Evolutionary conservation across 495 filamentous ascomycete genomes (phyloP).

Genomic region (Aspergillus wentii): DNA sequence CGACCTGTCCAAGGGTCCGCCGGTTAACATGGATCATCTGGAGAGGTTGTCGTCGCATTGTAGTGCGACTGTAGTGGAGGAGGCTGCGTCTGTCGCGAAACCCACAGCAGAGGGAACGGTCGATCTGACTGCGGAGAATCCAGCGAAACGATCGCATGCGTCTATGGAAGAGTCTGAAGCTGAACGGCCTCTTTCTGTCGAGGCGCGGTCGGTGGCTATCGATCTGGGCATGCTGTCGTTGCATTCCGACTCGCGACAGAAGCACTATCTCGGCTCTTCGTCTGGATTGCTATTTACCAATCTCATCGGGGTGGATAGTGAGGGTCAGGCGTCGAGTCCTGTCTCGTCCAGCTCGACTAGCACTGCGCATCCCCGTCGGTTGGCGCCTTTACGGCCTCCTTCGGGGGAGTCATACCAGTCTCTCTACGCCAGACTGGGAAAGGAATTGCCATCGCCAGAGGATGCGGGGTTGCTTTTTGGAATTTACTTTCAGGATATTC

Average conservation of each 20-base stretch:
- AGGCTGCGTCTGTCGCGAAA: neutral
- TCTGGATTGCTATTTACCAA: slow-evolving; percentile 19
- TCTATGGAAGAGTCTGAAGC: slow-evolving; percentile 9
- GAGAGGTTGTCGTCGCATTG: slow-evolving; percentile 1
- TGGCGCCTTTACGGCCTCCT: neutral
- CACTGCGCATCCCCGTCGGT: neutral
- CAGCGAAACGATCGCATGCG: slow-evolving; percentile 11
- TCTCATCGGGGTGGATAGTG: slow-evolving; percentile 14
- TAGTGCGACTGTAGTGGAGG: neutral
- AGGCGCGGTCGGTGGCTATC: slow-evolving; percentile 21
- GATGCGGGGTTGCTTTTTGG: slow-evolving; percentile 11
- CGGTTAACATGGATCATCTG: slow-evolving; percentile 6
- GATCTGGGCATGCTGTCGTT: slow-evolving; percentile 22
- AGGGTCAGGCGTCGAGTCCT: neutral
- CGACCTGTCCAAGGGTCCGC: slow-evolving; percentile 13
- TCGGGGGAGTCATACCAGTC: slow-evolving; percentile 6
- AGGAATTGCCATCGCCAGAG: slow-evolving; percentile 15
- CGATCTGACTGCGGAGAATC: too few species aligned
- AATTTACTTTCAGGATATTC: slow-evolving; percentile 18
- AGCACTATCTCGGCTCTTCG: slow-evolving; percentile 20
- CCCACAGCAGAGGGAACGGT: neutral
- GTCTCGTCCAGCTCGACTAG: neutral
- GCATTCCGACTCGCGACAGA: slow-evolving; percentile 19
- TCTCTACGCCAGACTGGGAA: slow-evolving; percentile 7
- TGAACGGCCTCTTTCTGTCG: slow-evolving; percentile 11